Evolutionary conservation across 805 yeast genomes (phyloP), one percentile per base, ranked within the genome.

Genomic region (Grigorovia yakushimaensis): DNA sequence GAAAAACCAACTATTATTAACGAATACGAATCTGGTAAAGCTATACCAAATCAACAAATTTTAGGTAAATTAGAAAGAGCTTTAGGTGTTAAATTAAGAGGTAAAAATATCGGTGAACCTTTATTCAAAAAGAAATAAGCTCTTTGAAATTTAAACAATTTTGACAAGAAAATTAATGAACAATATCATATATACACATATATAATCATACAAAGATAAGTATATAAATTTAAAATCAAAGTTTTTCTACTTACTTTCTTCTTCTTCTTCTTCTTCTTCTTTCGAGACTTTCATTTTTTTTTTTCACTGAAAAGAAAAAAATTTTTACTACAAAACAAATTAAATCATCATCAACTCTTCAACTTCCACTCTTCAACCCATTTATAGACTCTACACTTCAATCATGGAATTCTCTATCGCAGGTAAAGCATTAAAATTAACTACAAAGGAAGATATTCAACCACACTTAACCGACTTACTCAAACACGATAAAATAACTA

Each of bases 21-120:
- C 69, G 98, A 93, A 64, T 93, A 93, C 69, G 98, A 93, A 73
- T 86, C 95, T 48, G 97, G 96, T 50, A 81, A 95, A 65, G 98
- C 96, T 41, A 79, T 84, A 55, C 98, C 98, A 49, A 89, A 87
- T 73, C 98, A 93, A 73, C 98, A 89, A 70, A 69, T 93, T 46
- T 76, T 93, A 60, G 89, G 84, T 47, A 93, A 93, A 73, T 71
- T 93, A 67, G 98, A 93, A 73, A 79, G 96, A 69, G 94, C 84
- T 39, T 74, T 93, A 59, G 98, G 98, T 56, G 84, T 93, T 54
- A 93, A 88, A 72, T 79, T 93, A 64, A 81, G 98, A 73, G 98
- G 98, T 64, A 89, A 91, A 73, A 84, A 82, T 68, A 84, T 93
- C 60, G 98, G 98, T 53, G 80, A 82, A 60, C 96, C 98, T 33